Conservation (phyloP, 129 eudicot genomes). For the Pulicaria dysenterica region DNA sequence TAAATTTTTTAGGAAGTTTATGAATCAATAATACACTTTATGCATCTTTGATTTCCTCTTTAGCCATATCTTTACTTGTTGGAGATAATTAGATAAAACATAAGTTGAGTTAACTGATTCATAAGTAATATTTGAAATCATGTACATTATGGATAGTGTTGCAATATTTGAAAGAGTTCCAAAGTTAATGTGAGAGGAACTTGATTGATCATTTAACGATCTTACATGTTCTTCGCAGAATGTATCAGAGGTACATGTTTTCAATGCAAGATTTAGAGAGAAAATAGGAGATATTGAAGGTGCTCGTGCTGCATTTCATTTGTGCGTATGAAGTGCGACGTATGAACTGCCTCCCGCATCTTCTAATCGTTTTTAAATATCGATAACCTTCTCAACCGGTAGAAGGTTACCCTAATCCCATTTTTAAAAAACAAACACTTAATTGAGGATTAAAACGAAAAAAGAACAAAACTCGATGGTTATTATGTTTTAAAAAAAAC, state of each 20-base stretch:
- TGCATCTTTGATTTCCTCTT: not conserved
- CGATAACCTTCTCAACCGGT: no score
- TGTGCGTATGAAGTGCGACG: no score
- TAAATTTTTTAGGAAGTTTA: not conserved
- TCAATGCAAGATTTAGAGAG: conserved; percentile 81
- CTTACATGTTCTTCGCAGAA: conserved; percentile 46
- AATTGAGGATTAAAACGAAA: no score
- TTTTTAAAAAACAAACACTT: no score
- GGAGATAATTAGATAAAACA: conserved; percentile 5
- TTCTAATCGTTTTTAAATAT: no score
- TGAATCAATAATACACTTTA: not conserved
- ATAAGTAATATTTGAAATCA: not conserved
- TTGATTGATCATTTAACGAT: conserved; percentile 15
- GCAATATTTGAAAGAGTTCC: not conserved
- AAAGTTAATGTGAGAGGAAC: not conserved
- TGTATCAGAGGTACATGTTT: conserved; percentile 71
- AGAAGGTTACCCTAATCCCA: no score
- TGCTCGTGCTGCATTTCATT: conserved; percentile 70
- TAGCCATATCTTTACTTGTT: not conserved
- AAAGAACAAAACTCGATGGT: no score
- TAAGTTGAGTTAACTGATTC: not conserved
- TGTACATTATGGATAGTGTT: not conserved
- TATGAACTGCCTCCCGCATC: no score
- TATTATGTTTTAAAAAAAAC: no score
- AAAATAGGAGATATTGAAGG: conserved; percentile 72